Conservation (phyloP, 2,329 filamentous ascomycete genomes). For the Alternaria conjuncta region DNA sequence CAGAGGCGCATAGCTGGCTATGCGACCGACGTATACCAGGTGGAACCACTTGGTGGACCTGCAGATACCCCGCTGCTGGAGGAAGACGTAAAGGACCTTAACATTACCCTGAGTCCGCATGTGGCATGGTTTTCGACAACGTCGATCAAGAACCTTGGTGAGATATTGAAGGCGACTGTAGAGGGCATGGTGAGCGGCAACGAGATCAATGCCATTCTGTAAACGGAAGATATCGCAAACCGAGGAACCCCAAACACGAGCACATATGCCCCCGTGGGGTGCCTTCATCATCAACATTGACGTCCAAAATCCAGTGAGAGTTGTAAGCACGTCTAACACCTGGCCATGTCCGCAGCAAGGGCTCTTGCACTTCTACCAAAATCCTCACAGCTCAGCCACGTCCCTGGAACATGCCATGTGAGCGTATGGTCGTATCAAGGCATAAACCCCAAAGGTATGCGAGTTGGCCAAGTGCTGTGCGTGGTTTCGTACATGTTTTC, state of each 20-base stretch:
- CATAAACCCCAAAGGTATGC: not conserved
- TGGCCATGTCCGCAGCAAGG: not conserved
- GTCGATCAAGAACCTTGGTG: slow-evolving; percentile 56
- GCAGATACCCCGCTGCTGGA: slow-evolving; percentile 53
- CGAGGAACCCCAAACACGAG: not conserved
- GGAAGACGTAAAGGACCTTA: slow-evolving; percentile 54
- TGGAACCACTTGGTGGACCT: slow-evolving; percentile 54
- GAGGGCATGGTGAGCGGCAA: slow-evolving; percentile 54
- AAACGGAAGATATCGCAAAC: not conserved
- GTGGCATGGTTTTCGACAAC: slow-evolving; percentile 60
- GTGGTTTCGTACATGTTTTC: not conserved
- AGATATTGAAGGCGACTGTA: slow-evolving; percentile 55
- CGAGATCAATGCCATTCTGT: slow-evolving; percentile 48
- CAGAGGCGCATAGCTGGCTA: slow-evolving; percentile 57
- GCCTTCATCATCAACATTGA: not conserved
- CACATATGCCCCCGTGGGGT: not conserved
- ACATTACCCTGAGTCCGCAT: slow-evolving; percentile 61
- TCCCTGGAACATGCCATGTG: not conserved
- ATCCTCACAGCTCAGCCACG: not conserved
- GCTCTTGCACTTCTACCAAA: not conserved
- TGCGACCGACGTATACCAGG: slow-evolving; percentile 59
- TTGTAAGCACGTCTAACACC: not conserved
- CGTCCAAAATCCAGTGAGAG: not conserved
- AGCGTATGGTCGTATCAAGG: not conserved
- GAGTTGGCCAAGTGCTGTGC: not conserved